Base-by-base conservation (phyloP, 768 basidiomycete genomes). In the Thelephora aurantiotincta region DNA sequence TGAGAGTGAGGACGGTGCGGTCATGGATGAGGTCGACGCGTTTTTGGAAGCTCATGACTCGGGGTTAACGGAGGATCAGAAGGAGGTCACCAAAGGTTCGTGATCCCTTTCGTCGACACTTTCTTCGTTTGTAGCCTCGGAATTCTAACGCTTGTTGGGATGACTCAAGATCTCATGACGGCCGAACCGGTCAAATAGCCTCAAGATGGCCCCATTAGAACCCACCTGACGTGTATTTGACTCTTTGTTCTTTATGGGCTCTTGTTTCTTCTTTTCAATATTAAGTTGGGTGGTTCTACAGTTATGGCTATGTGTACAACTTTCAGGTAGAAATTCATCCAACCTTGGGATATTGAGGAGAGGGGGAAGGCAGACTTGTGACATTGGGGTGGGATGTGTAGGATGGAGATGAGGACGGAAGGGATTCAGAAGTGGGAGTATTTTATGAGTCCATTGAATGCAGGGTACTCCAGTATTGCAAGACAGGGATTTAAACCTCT, bases 1-100 rank as follows among this genome's bases (percentile, higher is more conserved):
- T 35, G 70, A 64, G 18, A 68, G 61, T 44, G 79, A 76, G 42
- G 80, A 82, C 48, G 80, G 82, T 52, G 78, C 77, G 49, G 88
- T 93, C 5, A 26, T 22, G 35, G 7, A 13, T 16, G 53, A 84
- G 81, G 87, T 92, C 47, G 91, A 94, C 58, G 91, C 90, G 0
- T 94, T 94, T 73, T 68, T 97, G 38, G 91, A 96, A 57, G 92
- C 88, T 2, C 87, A 97, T 60, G 92, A 90, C 64, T 79, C 83
- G 6, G 86, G 87, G 14, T 67, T 90, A 46, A 78, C 81, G 3
- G 82, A 85, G 50, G 85, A 78, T 3, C 84, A 91, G 57, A 78
- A 82, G 60, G 74, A 77, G 53, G 73, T 83, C 18, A 83, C 82
- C 6, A 80, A 82, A 64, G 86, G 85, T 83, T 52, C 52, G 72